A percentile compares a stretch with the other conserved stretches of the same genome.
Evolutionary conservation across 2,329 filamentous ascomycete species (phyloP).

Genomic region (Pseudopithomyces maydicus): DNA sequence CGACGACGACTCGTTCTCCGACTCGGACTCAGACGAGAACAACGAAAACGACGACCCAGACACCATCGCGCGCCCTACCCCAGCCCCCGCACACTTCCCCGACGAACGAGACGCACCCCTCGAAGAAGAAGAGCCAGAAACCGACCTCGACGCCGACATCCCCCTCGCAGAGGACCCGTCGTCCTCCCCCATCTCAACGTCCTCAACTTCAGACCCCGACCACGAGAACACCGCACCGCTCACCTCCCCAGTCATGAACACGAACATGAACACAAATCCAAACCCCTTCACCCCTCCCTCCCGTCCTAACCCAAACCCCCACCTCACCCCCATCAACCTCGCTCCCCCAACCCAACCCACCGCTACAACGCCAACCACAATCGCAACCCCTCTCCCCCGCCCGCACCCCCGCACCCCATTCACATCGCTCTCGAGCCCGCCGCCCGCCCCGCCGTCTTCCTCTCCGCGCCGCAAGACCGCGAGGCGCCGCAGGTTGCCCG

Average conservation of each 20-base stretch:
- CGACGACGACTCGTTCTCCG: constrained; percentile 32
- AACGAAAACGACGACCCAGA: constrained; percentile 18
- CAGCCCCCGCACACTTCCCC: too few relatives aligned
- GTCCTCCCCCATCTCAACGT: neutral
- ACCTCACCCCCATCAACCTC: constrained; percentile 1
- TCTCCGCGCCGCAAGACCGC: neutral
- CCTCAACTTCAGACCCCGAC: constrained; percentile 11
- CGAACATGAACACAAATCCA: too few relatives aligned
- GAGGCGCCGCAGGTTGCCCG: constrained; percentile 67
- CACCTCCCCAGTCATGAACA: too few relatives aligned
- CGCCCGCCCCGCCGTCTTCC: neutral
- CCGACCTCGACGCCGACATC: neutral
- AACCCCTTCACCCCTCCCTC: neutral
- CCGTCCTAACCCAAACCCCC: constrained; percentile 1
- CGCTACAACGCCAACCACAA: too few relatives aligned
- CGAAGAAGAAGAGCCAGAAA: too few relatives aligned
- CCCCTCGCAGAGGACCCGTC: too few relatives aligned
- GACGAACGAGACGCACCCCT: too few relatives aligned
- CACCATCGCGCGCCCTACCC: neutral
- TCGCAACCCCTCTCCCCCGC: constrained; percentile 17
- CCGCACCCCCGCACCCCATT: constrained; percentile 24
- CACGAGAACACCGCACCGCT: constrained; percentile 22
- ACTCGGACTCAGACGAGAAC: too few relatives aligned
- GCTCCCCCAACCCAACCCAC: constrained; percentile 2
- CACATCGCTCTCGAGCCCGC: constrained; percentile 22